Evolutionary conservation across 805 yeast species (phyloP), one percentile per base, ranked within the genome.

Genomic region (Starmerella riodocensis): DNA sequence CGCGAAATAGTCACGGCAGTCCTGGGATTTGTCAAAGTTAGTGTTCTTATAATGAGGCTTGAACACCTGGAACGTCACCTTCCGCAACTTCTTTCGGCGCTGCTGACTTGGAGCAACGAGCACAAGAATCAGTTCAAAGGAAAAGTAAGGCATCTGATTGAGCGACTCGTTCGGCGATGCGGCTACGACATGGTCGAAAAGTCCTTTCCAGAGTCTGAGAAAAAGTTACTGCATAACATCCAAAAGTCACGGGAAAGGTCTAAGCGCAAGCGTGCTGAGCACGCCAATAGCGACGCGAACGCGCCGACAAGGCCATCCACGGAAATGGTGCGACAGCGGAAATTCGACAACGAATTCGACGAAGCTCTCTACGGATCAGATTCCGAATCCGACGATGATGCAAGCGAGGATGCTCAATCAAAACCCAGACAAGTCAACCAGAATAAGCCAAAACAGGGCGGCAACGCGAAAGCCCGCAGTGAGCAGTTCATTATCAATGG

Each of bases 91-190:
- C 64, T 91, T 39, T 66, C 71, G 20, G 78, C 81, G 52, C 69
- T 91, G 53, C 67, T 91, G 71, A 74, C 76, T 45, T 86, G 96
- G 91, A 83, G 95, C 30, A 91, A 84, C 58, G 96, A 86, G 57
- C 96, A 88, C 61, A 83, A 84, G 54, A 93, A 93, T 34, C 94
- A 85, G 56, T 91, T 91, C 70, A 85, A 83, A 58, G 73, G 86
- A 12, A 88, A 83, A 60, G 88, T 91, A 27, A 83, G 84, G 64
- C 96, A 91, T 55, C 79, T 91, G 39, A 66, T 91, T 46, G 99
- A 91, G 67, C 73, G 97, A 52, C 65, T 91, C 53, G 73, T 88
- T 39, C 74, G 98, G 57, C 76, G 85, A 56, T 84, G 83, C 56
- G 95, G 97, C n/a, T 70, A 73, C 46, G 96, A 86, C 25, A 70